Evolutionary conservation across 2,329 filamentous ascomycete genomes (phyloP).

Genomic region (Ceratocystis variospora): DNA sequence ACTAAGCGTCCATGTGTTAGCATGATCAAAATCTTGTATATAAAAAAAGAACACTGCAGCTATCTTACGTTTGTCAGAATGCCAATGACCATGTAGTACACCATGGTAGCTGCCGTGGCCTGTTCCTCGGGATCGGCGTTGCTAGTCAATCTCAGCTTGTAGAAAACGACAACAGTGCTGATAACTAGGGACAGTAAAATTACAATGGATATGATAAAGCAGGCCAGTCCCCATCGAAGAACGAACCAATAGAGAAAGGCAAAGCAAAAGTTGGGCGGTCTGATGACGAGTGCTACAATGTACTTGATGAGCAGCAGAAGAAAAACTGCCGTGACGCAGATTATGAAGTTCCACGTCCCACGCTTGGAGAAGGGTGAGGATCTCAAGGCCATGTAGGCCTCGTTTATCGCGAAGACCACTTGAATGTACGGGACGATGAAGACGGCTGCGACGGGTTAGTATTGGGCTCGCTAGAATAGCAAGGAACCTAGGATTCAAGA

Average conservation of each 20-base stretch:
- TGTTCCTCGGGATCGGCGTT: conserved; percentile 46
- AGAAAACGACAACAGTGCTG: conserved; percentile 40
- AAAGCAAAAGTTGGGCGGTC: conserved; percentile 48
- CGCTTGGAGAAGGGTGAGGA: conserved; percentile 43
- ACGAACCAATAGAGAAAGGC: conserved; percentile 56
- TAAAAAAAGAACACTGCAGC: neutral
- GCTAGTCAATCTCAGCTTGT: conserved; percentile 34
- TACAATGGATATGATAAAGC: conserved; percentile 39
- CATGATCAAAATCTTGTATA: neutral
- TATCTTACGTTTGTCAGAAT: conserved; percentile 43
- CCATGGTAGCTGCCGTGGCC: conserved; percentile 52
- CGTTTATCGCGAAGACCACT: conserved; percentile 50
- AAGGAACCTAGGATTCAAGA: neutral
- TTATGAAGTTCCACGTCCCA: conserved; percentile 44
- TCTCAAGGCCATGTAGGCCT: conserved; percentile 41
- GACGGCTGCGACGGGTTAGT: conserved; percentile 31
- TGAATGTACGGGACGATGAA: conserved; percentile 55
- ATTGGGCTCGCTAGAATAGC: neutral
- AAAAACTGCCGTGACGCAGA: conserved; percentile 38
- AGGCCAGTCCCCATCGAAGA: conserved; percentile 43
- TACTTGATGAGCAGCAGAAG: conserved; percentile 42
- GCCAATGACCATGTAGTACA: conserved; percentile 49
- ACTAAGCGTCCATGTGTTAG: conserved; percentile 26
- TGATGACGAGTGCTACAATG: conserved; percentile 42
- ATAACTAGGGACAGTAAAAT: conserved; percentile 38